Evolutionary conservation across 1,284 basidiomycete species (phyloP), one percentile per base, ranked within the genome.

Genomic region (Peniophora sp.): DNA sequence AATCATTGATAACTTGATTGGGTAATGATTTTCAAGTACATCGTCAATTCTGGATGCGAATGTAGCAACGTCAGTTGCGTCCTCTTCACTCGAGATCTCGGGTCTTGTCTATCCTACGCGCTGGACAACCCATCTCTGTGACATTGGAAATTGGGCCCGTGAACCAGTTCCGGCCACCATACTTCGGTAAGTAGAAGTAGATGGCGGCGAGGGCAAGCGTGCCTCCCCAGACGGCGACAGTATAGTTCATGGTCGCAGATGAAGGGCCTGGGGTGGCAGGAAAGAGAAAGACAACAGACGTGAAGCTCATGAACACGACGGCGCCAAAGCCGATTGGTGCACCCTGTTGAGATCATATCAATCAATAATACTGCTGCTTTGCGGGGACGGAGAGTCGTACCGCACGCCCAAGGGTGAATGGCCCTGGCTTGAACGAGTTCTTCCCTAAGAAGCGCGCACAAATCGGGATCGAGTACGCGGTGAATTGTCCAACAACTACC

Each of bases 391-490:
- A 35, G 24, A 17, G 24, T 55, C 61, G 48, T 48, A 65, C 62
- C 45, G 59, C 58, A 41, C 51, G 45, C 17, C 65, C 63, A 10
- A 64, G 51, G 39, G 47, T 53, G 47, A 67, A 65, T 6, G 65
- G 64, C 2, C 65, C 65, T 14, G 56, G 56, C 27, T 56, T 54
- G 53, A 63, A 65, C 16, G 57, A 54, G 25, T 62, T 54, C 19
- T 54, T 55, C 20, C 58, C 55, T 17, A 60, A 47, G 47, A 58
- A 61, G 5, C 64, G 59, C 14, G 60, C 59, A 19, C 50, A 52
- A 45, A 67, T 65, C 1, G 65, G 65, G 25, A 65, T 64, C 2
- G 55, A 49, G 56, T 62, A 63, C 27, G 59, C 55, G 23, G 56
- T 45, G 44, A 56, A 60, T 44, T 56, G 56, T 6, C 55, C 56